Evolutionary conservation across 805 yeast species (phyloP).

Genomic region (Zygoascus biomembranicola): DNA sequence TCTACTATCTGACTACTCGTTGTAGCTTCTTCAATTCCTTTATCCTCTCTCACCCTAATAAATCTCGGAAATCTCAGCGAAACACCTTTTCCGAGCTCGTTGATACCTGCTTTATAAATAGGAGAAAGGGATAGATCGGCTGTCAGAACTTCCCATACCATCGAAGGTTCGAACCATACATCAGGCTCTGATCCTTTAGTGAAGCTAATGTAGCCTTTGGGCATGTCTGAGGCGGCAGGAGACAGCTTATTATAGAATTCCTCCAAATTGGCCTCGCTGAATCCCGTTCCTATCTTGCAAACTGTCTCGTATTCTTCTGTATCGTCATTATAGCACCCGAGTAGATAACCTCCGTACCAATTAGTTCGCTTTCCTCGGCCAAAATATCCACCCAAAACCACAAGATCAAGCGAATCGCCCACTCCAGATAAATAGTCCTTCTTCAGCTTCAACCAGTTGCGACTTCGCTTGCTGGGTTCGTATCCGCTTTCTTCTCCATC

Average conservation of each 20-base stretch:
- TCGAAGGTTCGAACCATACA: constrained; percentile 87
- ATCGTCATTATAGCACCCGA: constrained; percentile 86
- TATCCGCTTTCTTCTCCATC: constrained; percentile 75
- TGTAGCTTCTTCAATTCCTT: constrained; percentile 79
- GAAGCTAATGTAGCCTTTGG: constrained; percentile 60
- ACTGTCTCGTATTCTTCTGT: constrained; percentile 91
- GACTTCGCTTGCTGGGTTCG: constrained; percentile 90
- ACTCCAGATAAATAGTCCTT: constrained; percentile 93
- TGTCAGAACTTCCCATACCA: constrained; percentile 78
- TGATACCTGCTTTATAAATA: constrained; percentile 74
- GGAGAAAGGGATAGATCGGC: constrained; percentile 91
- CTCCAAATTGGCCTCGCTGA: constrained; percentile 74
- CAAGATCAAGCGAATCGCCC: constrained; percentile 91
- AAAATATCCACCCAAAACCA: constrained; percentile 86
- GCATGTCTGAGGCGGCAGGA: constrained; percentile 54
- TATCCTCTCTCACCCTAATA: constrained; percentile 75
- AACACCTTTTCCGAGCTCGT: constrained; percentile 69
- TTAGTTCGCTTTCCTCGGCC: constrained; percentile 96
- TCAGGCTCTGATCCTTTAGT: constrained; percentile 74
- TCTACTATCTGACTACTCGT: constrained; percentile 76
- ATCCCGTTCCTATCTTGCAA: constrained; percentile 97
- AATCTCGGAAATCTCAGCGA: constrained; percentile 87
- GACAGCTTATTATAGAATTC: constrained; percentile 51
- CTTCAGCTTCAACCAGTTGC: constrained; percentile 92
- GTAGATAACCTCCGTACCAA: constrained; percentile 84